phyloP scores from a whole-genome alignment of 305 asterid genomes.

The Fraxinus sp. region DNA sequence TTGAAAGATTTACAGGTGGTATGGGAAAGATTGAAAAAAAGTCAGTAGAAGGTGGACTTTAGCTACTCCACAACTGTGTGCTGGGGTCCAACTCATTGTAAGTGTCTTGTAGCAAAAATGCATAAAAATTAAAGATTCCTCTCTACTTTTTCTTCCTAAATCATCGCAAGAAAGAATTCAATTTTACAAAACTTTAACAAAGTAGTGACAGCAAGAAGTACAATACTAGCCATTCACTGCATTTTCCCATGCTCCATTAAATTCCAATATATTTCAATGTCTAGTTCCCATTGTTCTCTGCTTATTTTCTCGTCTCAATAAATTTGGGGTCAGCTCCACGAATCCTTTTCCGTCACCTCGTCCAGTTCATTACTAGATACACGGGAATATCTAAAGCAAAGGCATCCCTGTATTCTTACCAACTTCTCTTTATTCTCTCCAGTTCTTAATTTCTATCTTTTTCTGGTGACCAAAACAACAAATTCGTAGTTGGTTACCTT shows the following conservation, averaged over 20 bases:
- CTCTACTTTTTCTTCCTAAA: slow-evolving; percentile 28
- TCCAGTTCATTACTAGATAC: slow-evolving; percentile 3
- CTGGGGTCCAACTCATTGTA: slow-evolving; percentile 45
- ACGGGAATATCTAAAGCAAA: slow-evolving; percentile 14
- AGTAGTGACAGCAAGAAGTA: slow-evolving; percentile 32
- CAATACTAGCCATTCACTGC: slow-evolving; percentile 29
- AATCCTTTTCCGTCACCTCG: background rate
- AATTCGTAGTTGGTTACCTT: slow-evolving; percentile 50
- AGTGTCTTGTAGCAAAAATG: slow-evolving; percentile 39
- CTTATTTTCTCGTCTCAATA: background rate
- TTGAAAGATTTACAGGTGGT: slow-evolving; percentile 22
- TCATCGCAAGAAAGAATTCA: slow-evolving; percentile 19
- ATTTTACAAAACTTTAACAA: slow-evolving; percentile 18
- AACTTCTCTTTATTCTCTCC: slow-evolving; percentile 27
- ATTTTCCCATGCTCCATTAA: slow-evolving; percentile 31
- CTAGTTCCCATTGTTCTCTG: slow-evolving; percentile 17
- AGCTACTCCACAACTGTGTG: slow-evolving; percentile 33
- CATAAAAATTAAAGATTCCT: slow-evolving; percentile 50
- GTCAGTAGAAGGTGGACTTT: slow-evolving; percentile 46
- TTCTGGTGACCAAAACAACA: slow-evolving; percentile 69
- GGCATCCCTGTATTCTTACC: slow-evolving; percentile 16
- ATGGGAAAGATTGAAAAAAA: slow-evolving; percentile 33
- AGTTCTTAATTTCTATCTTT: slow-evolving; percentile 23
- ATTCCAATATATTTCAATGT: slow-evolving; percentile 4
- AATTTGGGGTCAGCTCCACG: background rate